These are phyloP conservation scores for Penicillium nucicola DNA, from an alignment of 495 filamentous ascomycete genomes.

Conservation along the genomic window DNA sequence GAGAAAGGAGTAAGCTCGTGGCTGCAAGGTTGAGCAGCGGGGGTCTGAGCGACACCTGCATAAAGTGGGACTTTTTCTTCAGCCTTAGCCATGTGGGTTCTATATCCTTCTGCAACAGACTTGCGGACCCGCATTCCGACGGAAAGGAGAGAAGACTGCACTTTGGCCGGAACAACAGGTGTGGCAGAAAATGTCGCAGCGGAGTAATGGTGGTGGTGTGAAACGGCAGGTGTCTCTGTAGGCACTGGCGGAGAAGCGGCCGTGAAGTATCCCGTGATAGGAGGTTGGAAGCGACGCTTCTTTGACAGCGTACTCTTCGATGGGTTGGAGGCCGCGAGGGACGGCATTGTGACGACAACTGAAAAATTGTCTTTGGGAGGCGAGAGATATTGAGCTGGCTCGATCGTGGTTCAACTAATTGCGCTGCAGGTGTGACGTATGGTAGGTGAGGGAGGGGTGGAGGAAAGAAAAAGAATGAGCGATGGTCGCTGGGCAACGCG, in stretches of 20 bases:
- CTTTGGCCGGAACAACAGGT: slow-evolving; percentile 53
- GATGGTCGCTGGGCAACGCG: too few relatives aligned
- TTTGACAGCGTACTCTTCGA: slow-evolving; percentile 31
- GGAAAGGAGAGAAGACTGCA: slow-evolving; percentile 75
- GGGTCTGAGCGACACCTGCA: slow-evolving; percentile 16
- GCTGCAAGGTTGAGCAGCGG: slow-evolving; percentile 13
- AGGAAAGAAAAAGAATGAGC: too few relatives aligned
- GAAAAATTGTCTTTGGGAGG: not conserved
- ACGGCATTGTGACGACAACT: slow-evolving; percentile 12
- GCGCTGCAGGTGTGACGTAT: not conserved
- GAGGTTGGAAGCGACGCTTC: slow-evolving; percentile 45
- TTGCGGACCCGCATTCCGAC: slow-evolving; percentile 95
- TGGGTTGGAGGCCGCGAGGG: slow-evolving; percentile 10
- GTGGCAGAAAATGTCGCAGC: slow-evolving; percentile 39
- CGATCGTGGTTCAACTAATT: too few relatives aligned
- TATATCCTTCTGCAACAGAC: slow-evolving; percentile 87
- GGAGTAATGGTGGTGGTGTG: slow-evolving; percentile 40
- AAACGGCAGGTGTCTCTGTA: slow-evolving; percentile 18
- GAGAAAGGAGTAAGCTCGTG: slow-evolving; percentile 71
- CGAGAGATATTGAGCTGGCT: not conserved
- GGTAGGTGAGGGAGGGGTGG: too few relatives aligned
- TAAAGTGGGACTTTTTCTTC: slow-evolving; percentile 23
- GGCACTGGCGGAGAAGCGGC: slow-evolving; percentile 13
- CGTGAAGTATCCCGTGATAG: slow-evolving; percentile 45
- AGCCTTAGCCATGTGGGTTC: slow-evolving; percentile 50